phyloP scores from a whole-genome alignment of 2,329 filamentous ascomycete genomes.

The Metarhizium sp. region DNA sequence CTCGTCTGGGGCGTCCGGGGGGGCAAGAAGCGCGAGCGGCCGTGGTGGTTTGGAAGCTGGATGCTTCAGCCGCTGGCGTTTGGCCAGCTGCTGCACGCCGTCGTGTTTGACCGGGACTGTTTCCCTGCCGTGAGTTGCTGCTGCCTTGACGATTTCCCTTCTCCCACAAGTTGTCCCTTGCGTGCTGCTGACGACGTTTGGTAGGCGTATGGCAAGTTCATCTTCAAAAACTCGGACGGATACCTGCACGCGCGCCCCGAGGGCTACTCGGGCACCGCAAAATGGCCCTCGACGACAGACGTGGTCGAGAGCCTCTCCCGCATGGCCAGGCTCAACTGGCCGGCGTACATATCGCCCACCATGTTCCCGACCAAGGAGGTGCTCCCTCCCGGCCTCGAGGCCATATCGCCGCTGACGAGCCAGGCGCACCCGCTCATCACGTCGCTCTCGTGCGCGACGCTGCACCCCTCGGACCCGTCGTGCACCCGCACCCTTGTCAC shows the following conservation, averaged over 20 bases:
- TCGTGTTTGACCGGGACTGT: conserved; percentile 68
- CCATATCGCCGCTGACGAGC: conserved; percentile 69
- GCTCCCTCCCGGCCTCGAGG: conserved; percentile 55
- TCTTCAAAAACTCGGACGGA: conserved; percentile 64
- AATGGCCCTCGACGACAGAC: conserved; percentile 68
- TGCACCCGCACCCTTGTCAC: conserved; percentile 81
- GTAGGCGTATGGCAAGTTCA: conserved; percentile 29
- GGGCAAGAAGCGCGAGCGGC: conserved; percentile 48
- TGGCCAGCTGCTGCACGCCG: conserved; percentile 67
- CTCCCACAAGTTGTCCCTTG: too few relatives aligned
- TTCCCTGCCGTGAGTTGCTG: conserved; percentile 46
- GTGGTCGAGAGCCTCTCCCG: conserved; percentile 74
- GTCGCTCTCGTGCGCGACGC: conserved; percentile 76
- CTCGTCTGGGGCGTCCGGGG: conserved; percentile 53
- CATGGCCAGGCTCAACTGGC: conserved; percentile 78
- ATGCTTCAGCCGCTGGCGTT: conserved; percentile 67
- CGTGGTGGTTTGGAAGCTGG: conserved; percentile 82
- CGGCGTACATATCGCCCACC: conserved; percentile 76
- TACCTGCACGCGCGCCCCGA: conserved; percentile 69
- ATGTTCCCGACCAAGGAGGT: conserved; percentile 67
- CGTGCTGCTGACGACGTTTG: background rate
- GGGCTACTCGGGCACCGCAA: conserved; percentile 53
- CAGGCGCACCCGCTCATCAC: conserved; percentile 81
- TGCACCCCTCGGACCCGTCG: conserved; percentile 81
- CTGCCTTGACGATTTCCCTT: too few relatives aligned